Evolutionary conservation across 2,329 filamentous ascomycete genomes (phyloP).

Genomic region (Pseudopyricularia javanii): DNA sequence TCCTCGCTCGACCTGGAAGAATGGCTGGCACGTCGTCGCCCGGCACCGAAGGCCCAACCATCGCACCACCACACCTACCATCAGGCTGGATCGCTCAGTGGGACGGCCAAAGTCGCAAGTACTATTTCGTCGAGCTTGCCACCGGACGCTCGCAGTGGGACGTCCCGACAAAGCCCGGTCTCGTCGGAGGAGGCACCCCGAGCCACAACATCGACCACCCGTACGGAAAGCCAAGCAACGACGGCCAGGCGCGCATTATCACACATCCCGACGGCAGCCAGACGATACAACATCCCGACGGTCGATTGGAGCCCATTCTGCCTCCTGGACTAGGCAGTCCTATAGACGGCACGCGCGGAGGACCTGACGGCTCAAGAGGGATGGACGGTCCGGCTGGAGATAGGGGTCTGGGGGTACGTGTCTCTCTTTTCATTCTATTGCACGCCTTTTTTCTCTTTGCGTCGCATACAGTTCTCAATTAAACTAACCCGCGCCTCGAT

Average conservation of each 20-base stretch:
- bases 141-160: conserved; percentile 66
- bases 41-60: conserved; percentile 45
- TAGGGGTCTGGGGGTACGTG: conserved; percentile 54
- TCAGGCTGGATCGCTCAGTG: conserved; percentile 60
- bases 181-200: conserved; percentile 48
- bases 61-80: conserved; percentile 46
- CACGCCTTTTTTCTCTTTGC: neutral
- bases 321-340: conserved; percentile 18
- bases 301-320: conserved; percentile 46
- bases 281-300: conserved; percentile 48
- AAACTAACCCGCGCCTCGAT: neutral
- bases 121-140: conserved; percentile 61
- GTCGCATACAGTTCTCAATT: too few species aligned
- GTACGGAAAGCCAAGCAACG: conserved; percentile 36
- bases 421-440: neutral
- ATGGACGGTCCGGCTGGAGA: conserved; percentile 26
- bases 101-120: conserved; percentile 52
- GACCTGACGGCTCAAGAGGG: neutral
- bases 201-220: conserved; percentile 42
- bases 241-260: conserved; percentile 36
- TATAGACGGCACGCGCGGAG: conserved; percentile 29
- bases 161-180: conserved; percentile 52
- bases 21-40: conserved; percentile 49
- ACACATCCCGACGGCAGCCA: conserved; percentile 51
- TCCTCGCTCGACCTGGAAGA: neutral